Evolutionary conservation across 192 early-diverging fungal genomes (phyloP).

Genomic region (Hyaloraphidium curvatum): DNA sequence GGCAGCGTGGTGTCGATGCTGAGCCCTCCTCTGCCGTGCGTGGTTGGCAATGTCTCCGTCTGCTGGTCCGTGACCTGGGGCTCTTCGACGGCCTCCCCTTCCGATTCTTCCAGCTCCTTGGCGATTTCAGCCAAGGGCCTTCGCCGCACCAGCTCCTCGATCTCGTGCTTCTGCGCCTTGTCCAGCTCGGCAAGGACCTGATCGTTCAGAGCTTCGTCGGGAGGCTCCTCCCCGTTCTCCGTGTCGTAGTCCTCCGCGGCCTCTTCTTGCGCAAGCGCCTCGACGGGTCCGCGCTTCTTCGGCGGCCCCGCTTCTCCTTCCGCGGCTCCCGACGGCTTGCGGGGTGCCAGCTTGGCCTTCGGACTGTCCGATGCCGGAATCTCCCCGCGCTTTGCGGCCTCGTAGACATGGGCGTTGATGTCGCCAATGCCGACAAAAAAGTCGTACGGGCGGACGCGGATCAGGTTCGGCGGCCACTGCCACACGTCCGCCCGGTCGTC

Average conservation of each 20-base stretch:
- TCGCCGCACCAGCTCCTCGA: neutral
- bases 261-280: neutral
- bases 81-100: conserved; percentile 6
- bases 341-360: neutral
- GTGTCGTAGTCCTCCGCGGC: neutral
- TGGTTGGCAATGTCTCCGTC: no score
- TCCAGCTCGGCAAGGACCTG: neutral
- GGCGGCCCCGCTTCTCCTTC: neutral
- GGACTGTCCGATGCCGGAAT: conserved; percentile 4
- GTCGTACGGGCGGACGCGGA: conserved; percentile 73
- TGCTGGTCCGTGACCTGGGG: no score
- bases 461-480: conserved; percentile 71
- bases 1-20: conserved; percentile 3
- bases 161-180: neutral
- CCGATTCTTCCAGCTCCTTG: neutral
- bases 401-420: conserved; percentile 46
- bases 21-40: no score
- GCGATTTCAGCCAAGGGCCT: neutral
- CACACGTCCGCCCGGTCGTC: conserved; percentile 96
- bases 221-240: neutral
- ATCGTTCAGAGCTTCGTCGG: neutral
- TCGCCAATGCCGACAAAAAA: conserved; percentile 92
- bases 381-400: neutral
- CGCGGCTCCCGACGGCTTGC: neutral
- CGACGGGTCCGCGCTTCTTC: neutral